phyloP scores from a whole-genome alignment of 495 filamentous ascomycete genomes.

The Glonium stellatum region DNA sequence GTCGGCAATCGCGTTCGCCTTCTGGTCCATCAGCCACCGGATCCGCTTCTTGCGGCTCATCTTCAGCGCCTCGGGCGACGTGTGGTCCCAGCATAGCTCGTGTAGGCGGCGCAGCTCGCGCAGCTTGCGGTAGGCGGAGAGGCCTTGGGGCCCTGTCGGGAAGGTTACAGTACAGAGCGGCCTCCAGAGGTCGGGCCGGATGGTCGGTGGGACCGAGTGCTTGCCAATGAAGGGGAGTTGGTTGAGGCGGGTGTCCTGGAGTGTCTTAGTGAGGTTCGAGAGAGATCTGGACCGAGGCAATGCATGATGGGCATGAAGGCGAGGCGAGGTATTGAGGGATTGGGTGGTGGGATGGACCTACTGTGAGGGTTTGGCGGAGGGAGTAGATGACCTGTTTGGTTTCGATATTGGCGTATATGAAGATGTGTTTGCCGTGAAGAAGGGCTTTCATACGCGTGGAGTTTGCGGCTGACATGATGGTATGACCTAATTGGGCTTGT shows the following conservation, averaged over 20 bases:
- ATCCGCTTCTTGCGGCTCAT: constrained; percentile 51
- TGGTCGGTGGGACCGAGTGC: constrained; percentile 66
- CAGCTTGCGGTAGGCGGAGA: constrained; percentile 67
- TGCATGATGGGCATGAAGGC: no score
- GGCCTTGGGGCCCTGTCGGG: constrained; percentile 55
- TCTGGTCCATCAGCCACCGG: constrained; percentile 70
- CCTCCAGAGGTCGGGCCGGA: constrained; percentile 91
- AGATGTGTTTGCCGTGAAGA: constrained; percentile 62
- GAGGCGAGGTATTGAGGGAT: neutral
- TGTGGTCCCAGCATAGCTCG: constrained; percentile 54
- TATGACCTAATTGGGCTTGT: neutral
- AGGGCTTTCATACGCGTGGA: neutral
- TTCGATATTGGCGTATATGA: constrained; percentile 70
- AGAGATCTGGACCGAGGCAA: neutral
- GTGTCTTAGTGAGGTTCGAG: neutral
- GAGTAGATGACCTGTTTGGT: constrained; percentile 83
- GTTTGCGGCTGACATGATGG: neutral
- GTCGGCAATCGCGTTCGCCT: constrained; percentile 81
- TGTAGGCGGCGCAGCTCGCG: constrained; percentile 73
- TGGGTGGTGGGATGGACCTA: constrained; percentile 37
- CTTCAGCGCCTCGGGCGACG: constrained; percentile 26
- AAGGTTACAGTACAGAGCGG: constrained; percentile 73
- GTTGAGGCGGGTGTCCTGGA: constrained; percentile 60
- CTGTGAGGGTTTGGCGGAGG: constrained; percentile 59
- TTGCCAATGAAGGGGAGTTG: constrained; percentile 88